These are phyloP conservation scores for Morella rubra DNA, from an alignment of 306 rosid species.

Conservation along the genomic window DNA sequence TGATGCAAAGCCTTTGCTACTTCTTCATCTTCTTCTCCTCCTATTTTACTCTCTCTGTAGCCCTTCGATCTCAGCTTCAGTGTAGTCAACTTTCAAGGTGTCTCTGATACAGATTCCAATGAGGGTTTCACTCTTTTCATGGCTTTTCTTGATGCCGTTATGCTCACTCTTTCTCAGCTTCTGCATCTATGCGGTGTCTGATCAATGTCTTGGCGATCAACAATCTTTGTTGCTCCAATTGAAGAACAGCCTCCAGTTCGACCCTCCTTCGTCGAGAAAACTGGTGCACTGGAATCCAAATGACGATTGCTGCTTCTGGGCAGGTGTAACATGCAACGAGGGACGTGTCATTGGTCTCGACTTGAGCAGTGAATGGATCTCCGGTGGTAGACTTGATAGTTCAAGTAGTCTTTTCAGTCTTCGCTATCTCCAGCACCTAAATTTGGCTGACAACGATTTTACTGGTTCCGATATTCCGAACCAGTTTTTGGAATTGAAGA, in stretches of 20 bases:
- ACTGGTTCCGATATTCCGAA: constrained; percentile 29
- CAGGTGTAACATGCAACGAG: constrained; percentile 18
- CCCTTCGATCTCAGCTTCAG: neutral
- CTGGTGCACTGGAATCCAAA: constrained; percentile 31
- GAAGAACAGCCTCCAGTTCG: constrained; percentile 23
- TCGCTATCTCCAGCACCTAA: constrained; percentile 31
- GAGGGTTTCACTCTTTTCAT: constrained; percentile 29
- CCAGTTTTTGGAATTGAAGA: constrained; percentile 24
- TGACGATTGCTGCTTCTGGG: constrained; percentile 5
- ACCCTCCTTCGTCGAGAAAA: neutral
- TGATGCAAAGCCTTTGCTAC: neutral
- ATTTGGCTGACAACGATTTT: constrained; percentile 29
- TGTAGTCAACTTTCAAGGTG: too few species aligned
- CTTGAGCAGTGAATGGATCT: constrained; percentile 25
- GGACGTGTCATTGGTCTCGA: constrained; percentile 38
- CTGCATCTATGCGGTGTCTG: constrained; percentile 1
- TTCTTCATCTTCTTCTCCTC: neutral
- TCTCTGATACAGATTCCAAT: constrained; percentile 11
- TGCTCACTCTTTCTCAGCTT: constrained; percentile 5
- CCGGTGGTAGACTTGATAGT: constrained; percentile 22
- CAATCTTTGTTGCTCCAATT: constrained; percentile 19
- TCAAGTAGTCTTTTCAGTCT: constrained; percentile 37
- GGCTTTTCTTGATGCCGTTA: constrained; percentile 18
- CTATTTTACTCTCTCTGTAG: constrained; percentile 2
- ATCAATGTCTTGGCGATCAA: constrained; percentile 31